phyloP scores from a whole-genome alignment of 179 eudicot genomes.

The Corrigiola litoralis region DNA sequence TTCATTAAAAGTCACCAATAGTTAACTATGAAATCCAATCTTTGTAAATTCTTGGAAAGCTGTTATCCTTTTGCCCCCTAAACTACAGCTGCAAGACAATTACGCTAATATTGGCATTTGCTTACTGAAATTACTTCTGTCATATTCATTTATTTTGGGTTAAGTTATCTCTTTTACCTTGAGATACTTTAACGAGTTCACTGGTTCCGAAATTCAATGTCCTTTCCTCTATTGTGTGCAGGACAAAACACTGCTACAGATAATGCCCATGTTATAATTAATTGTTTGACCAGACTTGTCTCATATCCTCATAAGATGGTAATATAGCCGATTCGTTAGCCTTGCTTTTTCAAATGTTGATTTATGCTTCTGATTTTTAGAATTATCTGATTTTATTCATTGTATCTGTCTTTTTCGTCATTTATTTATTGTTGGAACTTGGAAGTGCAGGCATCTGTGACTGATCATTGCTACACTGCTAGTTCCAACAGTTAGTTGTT shows the following conservation, averaged over 20 bases:
- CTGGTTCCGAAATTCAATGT: background rate
- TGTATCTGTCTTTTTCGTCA: too few species aligned
- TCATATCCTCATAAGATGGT: slow-evolving; percentile 87
- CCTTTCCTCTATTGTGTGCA: slow-evolving; percentile 30
- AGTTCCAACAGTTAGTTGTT: too few species aligned
- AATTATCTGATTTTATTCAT: too few species aligned
- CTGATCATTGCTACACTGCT: too few species aligned
- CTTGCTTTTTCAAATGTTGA: background rate
- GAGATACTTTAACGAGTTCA: background rate
- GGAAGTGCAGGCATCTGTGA: too few species aligned
- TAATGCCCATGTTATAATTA: slow-evolving; percentile 46
- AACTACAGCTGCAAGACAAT: background rate
- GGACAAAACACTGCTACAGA: slow-evolving; percentile 67
- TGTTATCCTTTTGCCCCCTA: background rate
- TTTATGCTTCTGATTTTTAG: background rate
- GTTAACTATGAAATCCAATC: background rate
- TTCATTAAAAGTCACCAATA: background rate
- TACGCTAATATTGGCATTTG: background rate
- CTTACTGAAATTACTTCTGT: background rate
- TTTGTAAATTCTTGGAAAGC: background rate
- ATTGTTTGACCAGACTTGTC: slow-evolving; percentile 53
- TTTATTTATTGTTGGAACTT: too few species aligned
- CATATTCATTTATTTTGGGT: background rate
- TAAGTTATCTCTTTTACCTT: background rate
- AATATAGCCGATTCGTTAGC: slow-evolving; percentile 12